phyloP scores from a whole-genome alignment of 441 rosid species.

The California macrophylla region DNA sequence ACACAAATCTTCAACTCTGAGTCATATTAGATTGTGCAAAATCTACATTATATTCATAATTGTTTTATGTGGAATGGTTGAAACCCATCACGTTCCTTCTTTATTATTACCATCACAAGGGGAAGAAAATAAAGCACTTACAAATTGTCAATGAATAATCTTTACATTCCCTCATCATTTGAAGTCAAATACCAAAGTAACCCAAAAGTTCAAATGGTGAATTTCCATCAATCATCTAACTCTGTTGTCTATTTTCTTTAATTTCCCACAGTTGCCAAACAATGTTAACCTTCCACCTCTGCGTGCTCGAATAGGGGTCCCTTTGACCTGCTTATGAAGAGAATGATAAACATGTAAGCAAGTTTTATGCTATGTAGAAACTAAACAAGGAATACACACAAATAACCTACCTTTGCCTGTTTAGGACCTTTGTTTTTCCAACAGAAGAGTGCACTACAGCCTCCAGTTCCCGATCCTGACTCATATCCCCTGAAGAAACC shows the following conservation, averaged over 20 bases:
- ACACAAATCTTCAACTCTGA: background rate
- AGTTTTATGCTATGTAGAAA: background rate
- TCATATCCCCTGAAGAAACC: slow-evolving; percentile 56
- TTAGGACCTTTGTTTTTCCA: slow-evolving; percentile 50
- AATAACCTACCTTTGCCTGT: slow-evolving; percentile 50
- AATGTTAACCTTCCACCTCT: slow-evolving; percentile 42
- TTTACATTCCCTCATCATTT: background rate
- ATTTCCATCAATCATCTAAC: slow-evolving; percentile 24
- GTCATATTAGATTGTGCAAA: too few species aligned
- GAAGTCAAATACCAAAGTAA: background rate
- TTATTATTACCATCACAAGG: background rate
- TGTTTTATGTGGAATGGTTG: too few species aligned
- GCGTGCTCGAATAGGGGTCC: slow-evolving; percentile 33
- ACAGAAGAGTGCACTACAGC: slow-evolving; percentile 72
- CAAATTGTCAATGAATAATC: background rate
- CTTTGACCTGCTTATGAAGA: slow-evolving; percentile 36
- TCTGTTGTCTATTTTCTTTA: slow-evolving; percentile 51
- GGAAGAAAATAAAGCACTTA: background rate
- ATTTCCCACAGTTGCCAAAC: slow-evolving; percentile 59
- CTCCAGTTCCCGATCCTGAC: slow-evolving; percentile 64
- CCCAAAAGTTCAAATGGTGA: background rate
- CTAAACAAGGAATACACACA: background rate
- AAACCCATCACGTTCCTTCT: too few species aligned
- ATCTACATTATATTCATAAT: too few species aligned
- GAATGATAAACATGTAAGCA: background rate